Evolutionary conservation across 148 eudicot species (phyloP).

Genomic region (Polygonum maritimum): DNA sequence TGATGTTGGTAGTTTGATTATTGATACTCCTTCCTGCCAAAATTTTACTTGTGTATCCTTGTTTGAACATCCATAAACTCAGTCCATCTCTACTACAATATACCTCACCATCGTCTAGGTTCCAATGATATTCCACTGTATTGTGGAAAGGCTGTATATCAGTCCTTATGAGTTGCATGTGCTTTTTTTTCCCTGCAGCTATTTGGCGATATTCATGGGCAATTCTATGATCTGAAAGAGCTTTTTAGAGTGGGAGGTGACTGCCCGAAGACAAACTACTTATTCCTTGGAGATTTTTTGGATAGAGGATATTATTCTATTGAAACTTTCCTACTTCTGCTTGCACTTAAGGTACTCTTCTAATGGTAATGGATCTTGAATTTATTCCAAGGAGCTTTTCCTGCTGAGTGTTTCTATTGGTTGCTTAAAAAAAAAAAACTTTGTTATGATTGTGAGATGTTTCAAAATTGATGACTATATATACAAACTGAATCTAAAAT

Average conservation of each 20-base stretch:
- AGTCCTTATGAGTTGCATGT: background rate
- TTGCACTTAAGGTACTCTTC: slow-evolving; percentile 70
- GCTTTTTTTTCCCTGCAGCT: slow-evolving; percentile 29
- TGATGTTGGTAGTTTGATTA: background rate
- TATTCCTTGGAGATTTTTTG: slow-evolving; percentile 93
- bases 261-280: slow-evolving; percentile 93
- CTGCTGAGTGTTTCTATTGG: background rate
- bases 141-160: too few species aligned
- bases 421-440: too few species aligned
- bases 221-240: slow-evolving; percentile 94
- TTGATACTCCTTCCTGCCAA: background rate
- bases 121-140: too few species aligned
- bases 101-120: too few species aligned
- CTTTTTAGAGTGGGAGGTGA: slow-evolving; percentile 92
- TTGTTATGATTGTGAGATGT: too few species aligned
- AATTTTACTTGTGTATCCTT: background rate
- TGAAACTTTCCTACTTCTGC: slow-evolving; percentile 88
- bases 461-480: too few species aligned
- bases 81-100: background rate
- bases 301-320: slow-evolving; percentile 91
- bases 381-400: background rate
- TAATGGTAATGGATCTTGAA: background rate
- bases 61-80: background rate
- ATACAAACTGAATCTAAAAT: too few species aligned
- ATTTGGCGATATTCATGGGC: slow-evolving; percentile 97